phyloP scores from a whole-genome alignment of 108 stramenopile genomes.

The Hondaea fermentalgiana region DNA sequence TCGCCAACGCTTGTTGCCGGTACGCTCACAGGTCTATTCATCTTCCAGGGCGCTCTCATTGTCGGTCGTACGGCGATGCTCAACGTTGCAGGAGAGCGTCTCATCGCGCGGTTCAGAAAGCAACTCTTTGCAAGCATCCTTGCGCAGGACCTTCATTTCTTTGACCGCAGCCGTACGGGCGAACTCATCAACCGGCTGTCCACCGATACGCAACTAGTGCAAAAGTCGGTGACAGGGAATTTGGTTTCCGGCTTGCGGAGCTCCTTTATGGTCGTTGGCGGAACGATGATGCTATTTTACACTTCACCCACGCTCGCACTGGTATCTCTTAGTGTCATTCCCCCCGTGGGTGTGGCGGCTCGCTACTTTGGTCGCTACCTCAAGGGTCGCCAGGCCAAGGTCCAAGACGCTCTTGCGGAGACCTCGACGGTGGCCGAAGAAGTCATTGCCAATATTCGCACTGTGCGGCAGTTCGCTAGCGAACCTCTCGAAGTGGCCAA shows the following conservation, averaged over 20 bases:
- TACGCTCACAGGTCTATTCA: not conserved
- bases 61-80: not conserved
- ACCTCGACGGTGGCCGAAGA: conserved; percentile 52
- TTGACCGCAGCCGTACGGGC: conserved; percentile 59
- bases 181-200: conserved; percentile 69
- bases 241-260: conserved; percentile 44
- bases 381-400: not conserved
- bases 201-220: conserved; percentile 60
- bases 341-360: conserved; percentile 58
- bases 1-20: not conserved
- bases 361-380: not conserved
- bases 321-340: conserved; percentile 58
- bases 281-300: conserved; percentile 56
- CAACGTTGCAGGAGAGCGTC: conserved; percentile 58
- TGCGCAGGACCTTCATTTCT: conserved; percentile 61
- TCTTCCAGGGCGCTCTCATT: conserved; percentile 7
- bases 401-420: conserved; percentile 14
- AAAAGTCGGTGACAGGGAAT: conserved; percentile 65
- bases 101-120: conserved; percentile 57
- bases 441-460: conserved; percentile 53
- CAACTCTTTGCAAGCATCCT: conserved; percentile 55
- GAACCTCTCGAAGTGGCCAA: conserved; percentile 54
- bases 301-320: conserved; percentile 64
- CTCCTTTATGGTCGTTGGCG: conserved; percentile 32
- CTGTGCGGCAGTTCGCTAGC: conserved; percentile 64